Base-by-base conservation (phyloP, 176 grass and related monocot species). In the Paspalum notatum region DNA sequence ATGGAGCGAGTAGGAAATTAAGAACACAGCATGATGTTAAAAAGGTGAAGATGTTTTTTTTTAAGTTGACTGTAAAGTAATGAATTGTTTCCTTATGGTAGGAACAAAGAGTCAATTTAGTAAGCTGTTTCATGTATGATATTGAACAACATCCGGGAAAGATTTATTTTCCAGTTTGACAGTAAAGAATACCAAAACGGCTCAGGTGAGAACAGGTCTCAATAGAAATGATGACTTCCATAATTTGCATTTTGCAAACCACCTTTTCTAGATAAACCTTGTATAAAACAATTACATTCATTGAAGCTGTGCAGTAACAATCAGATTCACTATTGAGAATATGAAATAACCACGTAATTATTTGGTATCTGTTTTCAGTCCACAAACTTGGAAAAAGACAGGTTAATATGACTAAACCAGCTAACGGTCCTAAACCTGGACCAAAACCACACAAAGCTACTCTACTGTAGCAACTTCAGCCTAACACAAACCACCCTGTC, bases 21-120 rank as follows among this genome's bases (percentile, higher is more conserved):
- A 49, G 21, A 82, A 62, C 22, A 75, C n/a, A 66, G 67, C 20
- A 56, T 83, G 50, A 72, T 79, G 51, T 42, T 44, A 53, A 50
- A 61, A 73, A 22, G 43, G 49, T 61, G 52, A 43, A 37, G 50
- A 53, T 12, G 60, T 13, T 12, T 53, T 45, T 16, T 68, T 13
- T 42, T 56, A 60, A 51, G 13, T 54, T 57, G 62, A 76, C 13
- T 18, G 45, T 37, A n/a, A 56, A 21, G 64, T 14, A 57, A 25
- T 26, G 17, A 15, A 78, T 49, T 43, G 41, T 42, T 79, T 58
- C 12, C 4, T 9, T 76, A 55, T 45, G 18, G 54, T 22, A 22
- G n/a, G 20, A 66, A 69, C 16, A 57, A 21, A 16, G 39, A 25
- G 2, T 10, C 18, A 78, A 50, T 48, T 43, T 74, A 83, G 59